Evolutionary conservation across 306 rosid species (phyloP), one percentile per base, ranked within the genome.

Genomic region (Prunus padus): DNA sequence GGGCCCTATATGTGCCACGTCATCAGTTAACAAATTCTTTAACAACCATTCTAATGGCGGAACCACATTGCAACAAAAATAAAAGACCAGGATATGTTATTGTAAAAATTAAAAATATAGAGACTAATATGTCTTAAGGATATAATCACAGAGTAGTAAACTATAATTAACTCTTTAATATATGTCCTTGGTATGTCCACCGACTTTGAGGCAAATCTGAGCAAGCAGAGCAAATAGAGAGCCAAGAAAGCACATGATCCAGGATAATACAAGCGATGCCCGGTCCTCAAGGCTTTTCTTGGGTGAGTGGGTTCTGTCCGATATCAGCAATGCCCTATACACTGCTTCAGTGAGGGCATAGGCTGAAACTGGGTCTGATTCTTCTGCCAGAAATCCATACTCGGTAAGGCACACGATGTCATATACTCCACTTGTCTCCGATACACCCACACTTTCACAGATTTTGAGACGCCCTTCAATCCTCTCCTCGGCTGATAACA

Each of bases 401-500:
- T 84, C 82, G 20, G 85, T 81, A 23, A 77, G 80, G 78, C 87
- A 77, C 59, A 84, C 85, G 25, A 84, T 50, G 40, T 84, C 85
- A 45, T 84, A 84, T n/a, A 81, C 87, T 28, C 87, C 85, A 9
- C 33, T 77, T 9, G 72, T 84, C 80, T 80, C 87, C 26, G 84
- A 84, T 71, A 77, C 45, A 16, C 79, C 76, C 6, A 84, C 37
- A 52, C 46, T 57, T n/a, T 81, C 82, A 23, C 87, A 80, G 49
- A 84, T 73, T 45, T 73, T 74, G 4, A 80, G 76, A 47, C 87
- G 69, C 42, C 80, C 85, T 42, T 84, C 87, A 8, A 84, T 80
- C 72, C 87, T 84, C 76, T 84, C 87, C 77, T 84, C 87, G 2
- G 78, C 55, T 14, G 85, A 73, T 75, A 84, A 69, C 87, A 73